A percentile compares a stretch with the other conserved stretches of the same genome.
These are phyloP conservation scores for Zasmidium citrigriseum DNA, from an alignment of 2,329 filamentous ascomycete genomes.

Conservation along the genomic window DNA sequence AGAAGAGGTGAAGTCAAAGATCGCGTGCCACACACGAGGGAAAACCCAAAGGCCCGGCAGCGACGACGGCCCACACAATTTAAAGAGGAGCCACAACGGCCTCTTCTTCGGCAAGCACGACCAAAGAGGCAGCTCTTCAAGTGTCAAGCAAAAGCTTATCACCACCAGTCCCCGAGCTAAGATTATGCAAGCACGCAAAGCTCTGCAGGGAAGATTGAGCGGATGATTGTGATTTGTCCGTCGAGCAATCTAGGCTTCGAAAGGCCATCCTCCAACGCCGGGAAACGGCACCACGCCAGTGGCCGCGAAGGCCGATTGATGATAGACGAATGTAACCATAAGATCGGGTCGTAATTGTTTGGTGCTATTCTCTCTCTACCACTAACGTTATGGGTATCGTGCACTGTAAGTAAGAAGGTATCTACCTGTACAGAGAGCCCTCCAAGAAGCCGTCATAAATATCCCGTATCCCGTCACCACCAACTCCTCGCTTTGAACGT, in stretches of 20 bases:
- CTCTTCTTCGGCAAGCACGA: neutral
- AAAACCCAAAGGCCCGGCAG: neutral
- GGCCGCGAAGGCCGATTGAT: neutral
- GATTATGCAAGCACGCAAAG: neutral
- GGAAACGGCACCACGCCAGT: neutral
- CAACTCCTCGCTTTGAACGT: slow-evolving; percentile 4
- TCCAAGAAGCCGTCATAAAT: neutral
- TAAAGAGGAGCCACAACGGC: neutral
- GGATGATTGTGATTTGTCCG: neutral
- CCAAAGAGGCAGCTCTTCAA: neutral
- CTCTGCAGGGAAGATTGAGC: neutral
- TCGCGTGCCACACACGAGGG: neutral
- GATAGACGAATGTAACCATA: neutral
- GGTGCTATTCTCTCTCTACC: neutral
- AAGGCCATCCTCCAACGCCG: too few species aligned
- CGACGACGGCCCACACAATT: neutral
- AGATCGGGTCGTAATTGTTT: neutral
- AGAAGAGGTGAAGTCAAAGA: neutral
- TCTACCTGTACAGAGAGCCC: slow-evolving; percentile 11
- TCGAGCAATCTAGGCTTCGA: neutral
- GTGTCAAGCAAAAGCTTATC: neutral
- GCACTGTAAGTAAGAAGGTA: slow-evolving; percentile 2
- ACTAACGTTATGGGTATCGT: slow-evolving; percentile 8
- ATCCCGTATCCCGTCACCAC: neutral
- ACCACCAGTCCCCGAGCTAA: neutral